Conservation (phyloP, 2,329 filamentous ascomycete genomes). For the Elsinoe perseae region DNA sequence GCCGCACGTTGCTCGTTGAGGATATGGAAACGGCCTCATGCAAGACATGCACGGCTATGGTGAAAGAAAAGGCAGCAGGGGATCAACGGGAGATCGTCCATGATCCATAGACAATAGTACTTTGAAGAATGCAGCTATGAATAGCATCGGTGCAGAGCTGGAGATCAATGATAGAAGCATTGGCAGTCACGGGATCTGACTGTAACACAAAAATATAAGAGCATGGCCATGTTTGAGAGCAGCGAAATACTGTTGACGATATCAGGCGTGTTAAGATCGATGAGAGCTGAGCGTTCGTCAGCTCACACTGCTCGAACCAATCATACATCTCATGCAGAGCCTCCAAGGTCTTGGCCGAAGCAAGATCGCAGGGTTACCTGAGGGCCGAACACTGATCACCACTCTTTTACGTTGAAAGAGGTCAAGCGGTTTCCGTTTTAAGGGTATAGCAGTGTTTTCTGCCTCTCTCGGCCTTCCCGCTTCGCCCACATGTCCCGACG, state of each 20-base stretch:
- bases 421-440: not conserved
- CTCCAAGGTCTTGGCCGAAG: not conserved
- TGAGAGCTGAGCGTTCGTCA: slow-evolving; percentile 8
- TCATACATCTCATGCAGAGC: not conserved
- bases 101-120: not conserved
- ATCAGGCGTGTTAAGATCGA: slow-evolving; percentile 6
- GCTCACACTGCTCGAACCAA: not conserved
- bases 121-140: not conserved
- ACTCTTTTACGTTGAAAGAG: not conserved
- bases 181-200: not conserved
- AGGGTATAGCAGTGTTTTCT: not conserved
- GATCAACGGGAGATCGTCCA: not conserved
- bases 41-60: not conserved
- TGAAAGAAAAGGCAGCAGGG: not conserved
- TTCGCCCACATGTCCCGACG: not conserved
- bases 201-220: not conserved
- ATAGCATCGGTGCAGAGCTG: not conserved
- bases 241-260: not conserved
- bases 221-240: not conserved
- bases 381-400: not conserved
- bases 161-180: not conserved
- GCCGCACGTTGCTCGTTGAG: not conserved
- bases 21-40: not conserved
- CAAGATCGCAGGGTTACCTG: not conserved
- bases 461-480: not conserved